Conservation (phyloP, 106 monocot genomes). For the Narthecium ossifragum region DNA sequence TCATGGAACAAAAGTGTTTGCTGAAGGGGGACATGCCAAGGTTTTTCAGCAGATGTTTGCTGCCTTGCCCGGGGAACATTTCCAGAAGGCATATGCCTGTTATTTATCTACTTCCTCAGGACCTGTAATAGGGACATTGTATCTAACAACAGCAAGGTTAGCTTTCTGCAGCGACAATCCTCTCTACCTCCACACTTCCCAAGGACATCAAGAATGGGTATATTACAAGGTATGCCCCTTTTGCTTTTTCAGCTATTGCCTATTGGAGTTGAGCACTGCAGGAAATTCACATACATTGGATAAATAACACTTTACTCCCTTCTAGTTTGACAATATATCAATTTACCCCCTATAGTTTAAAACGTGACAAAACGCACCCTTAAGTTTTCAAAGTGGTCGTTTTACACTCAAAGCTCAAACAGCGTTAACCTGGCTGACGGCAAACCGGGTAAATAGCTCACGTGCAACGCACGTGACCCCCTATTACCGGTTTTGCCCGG, state of each 20-base stretch:
- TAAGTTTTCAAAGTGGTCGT: too few species aligned
- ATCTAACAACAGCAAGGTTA: constrained; percentile 57
- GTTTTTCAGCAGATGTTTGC: constrained; percentile 69
- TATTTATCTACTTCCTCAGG: constrained; percentile 86
- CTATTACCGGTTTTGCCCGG: too few species aligned
- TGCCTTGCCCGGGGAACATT: constrained; percentile 52
- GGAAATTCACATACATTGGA: too few species aligned
- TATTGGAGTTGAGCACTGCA: too few species aligned
- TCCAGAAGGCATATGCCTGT: constrained; percentile 67
- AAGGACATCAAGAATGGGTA: constrained; percentile 40
- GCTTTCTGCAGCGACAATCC: constrained; percentile 83
- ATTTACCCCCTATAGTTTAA: too few species aligned
- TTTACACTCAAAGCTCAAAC: too few species aligned
- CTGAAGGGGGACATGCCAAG: constrained; percentile 78
- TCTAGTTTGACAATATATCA: too few species aligned
- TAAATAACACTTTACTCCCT: too few species aligned
- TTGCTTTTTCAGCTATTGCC: not conserved
- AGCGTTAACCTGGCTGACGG: too few species aligned
- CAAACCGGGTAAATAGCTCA: too few species aligned
- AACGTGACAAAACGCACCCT: too few species aligned
- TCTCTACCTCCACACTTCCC: constrained; percentile 24
- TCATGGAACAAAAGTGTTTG: constrained; percentile 73
- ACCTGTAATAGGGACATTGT: constrained; percentile 81
- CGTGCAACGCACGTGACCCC: too few species aligned
- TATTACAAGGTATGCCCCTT: constrained; percentile 66